Base-by-base conservation (phyloP, 352 stramenopile genomes). In the Achlya hypogyna region DNA sequence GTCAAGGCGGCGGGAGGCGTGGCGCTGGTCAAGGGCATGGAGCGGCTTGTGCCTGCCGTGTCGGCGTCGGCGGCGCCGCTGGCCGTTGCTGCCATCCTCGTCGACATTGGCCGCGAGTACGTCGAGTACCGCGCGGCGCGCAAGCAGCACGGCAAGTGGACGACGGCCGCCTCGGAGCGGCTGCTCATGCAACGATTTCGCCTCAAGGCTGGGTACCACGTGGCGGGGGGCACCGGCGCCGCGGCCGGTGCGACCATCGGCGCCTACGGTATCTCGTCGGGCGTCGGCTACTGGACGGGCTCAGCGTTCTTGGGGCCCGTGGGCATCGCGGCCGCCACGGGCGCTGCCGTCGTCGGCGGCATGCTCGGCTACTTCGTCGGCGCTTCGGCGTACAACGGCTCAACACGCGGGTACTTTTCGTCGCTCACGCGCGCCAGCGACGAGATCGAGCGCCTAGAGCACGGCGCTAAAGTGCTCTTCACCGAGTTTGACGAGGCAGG, bases 51-150 rank as follows among this genome's bases (percentile, higher is more conserved):
- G 18, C 79, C 78, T 20, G 62, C 52, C 6, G 64, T 91, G 22
- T 76, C 81, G 60, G 80, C 79, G 62, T 78, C 90, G 1, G 86
- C 84, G 9, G 86, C 86, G 9, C 86, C 86, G 1, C 72, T 93
- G 16, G 82, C 86, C 9, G 84, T 95, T 45, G 86, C 86, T 5
- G 91, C 86, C 29, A 95, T 95, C 51, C 73, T 95, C 2, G 83
- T 95, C 18, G 86, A 95, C 68, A 82, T 95, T 34, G 84, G 86
- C 16, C 91, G 91, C 45, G 86, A 95, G 60, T 95, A 91, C 60
- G 87, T 87, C 53, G 75, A 91, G 20, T 95, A 90, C 71, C 82
- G 86, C 40, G 78, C 87, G 51, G 83, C 83, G 31, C 73, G 82
- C 29, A 88, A 87, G 65, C 75, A 74, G 22, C 71, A 86, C 25